A percentile compares a stretch with the other conserved stretches of the same genome.
phyloP scores from a whole-genome alignment of 257 asterid genomes.

The Galeopsis tetrahit region DNA sequence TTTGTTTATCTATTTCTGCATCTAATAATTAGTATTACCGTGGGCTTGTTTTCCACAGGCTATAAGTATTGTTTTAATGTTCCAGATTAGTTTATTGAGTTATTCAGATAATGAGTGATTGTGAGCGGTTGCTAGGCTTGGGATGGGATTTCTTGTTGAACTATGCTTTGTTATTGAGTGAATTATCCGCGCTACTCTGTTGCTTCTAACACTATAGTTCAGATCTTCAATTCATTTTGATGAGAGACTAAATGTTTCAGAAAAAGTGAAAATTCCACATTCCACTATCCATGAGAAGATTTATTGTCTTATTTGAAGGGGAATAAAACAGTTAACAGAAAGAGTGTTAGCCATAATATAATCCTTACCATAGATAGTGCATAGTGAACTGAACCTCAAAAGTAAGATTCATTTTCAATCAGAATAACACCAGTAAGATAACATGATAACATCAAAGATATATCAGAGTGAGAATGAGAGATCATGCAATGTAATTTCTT shows the following conservation, averaged over 20 bases:
- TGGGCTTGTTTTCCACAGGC: too few species aligned
- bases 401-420: slow-evolving; percentile 20
- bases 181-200: too few species aligned
- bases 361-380: not conserved
- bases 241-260: not conserved
- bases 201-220: not conserved
- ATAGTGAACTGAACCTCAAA: slow-evolving; percentile 13
- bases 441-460: slow-evolving; percentile 3
- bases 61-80: too few species aligned
- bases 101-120: too few species aligned
- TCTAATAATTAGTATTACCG: too few species aligned
- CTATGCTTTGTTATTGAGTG: too few species aligned
- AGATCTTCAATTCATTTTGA: slow-evolving; percentile 14
- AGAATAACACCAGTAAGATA: slow-evolving; percentile 26
- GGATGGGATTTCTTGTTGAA: too few species aligned
- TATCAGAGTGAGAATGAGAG: slow-evolving; percentile 22
- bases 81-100: too few species aligned
- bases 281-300: not conserved
- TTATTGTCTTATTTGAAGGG: not conserved
- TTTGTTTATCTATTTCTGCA: too few species aligned
- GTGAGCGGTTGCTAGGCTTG: too few species aligned
- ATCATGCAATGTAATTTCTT: slow-evolving; percentile 16
- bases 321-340: slow-evolving; percentile 3
- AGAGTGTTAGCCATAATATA: slow-evolving; percentile 7
- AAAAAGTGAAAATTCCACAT: not conserved